phyloP scores from a whole-genome alignment of 2,329 filamentous ascomycete genomes.

The Graphium sp. region DNA sequence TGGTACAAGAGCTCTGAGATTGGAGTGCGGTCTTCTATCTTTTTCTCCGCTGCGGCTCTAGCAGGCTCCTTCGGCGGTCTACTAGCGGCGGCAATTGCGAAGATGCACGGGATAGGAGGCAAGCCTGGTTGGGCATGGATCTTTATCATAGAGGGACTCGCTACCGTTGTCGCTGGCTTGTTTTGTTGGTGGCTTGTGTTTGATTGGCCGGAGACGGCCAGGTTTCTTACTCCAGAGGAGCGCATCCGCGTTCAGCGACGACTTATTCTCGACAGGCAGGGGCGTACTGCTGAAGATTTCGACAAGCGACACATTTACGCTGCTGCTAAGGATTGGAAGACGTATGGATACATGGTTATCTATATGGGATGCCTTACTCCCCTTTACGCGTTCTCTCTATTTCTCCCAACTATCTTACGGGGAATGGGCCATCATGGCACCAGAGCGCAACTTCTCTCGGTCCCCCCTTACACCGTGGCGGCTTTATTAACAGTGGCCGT shows the following conservation, averaged over 20 bases:
- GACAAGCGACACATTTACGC: slow-evolving; percentile 56
- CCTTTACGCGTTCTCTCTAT: slow-evolving; percentile 60
- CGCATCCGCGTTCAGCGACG: slow-evolving; percentile 56
- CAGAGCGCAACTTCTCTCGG: slow-evolving; percentile 27
- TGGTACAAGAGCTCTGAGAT: slow-evolving; percentile 75
- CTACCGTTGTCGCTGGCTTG: slow-evolving; percentile 52
- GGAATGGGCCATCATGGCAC: slow-evolving; percentile 23
- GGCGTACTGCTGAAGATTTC: slow-evolving; percentile 62
- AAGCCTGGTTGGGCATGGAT: slow-evolving; percentile 47
- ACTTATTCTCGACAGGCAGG: slow-evolving; percentile 54
- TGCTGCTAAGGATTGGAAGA: slow-evolving; percentile 71
- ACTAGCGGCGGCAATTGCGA: slow-evolving; percentile 52
- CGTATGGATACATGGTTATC: slow-evolving; percentile 54
- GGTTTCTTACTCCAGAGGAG: slow-evolving; percentile 54
- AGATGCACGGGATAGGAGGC: slow-evolving; percentile 48
- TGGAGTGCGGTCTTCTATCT: slow-evolving; percentile 63
- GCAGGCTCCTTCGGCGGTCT: slow-evolving; percentile 66
- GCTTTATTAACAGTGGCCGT: slow-evolving; percentile 18
- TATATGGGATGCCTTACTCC: slow-evolving; percentile 64
- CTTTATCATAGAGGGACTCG: slow-evolving; percentile 53
- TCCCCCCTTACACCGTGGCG: slow-evolving; percentile 21
- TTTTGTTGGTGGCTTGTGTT: slow-evolving; percentile 63
- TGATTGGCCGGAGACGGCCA: slow-evolving; percentile 65
- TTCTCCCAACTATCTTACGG: slow-evolving; percentile 64
- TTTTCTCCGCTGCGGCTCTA: slow-evolving; percentile 69